phyloP scores from a whole-genome alignment of 768 basidiomycete species.

The Hygrocybe coccinea region DNA sequence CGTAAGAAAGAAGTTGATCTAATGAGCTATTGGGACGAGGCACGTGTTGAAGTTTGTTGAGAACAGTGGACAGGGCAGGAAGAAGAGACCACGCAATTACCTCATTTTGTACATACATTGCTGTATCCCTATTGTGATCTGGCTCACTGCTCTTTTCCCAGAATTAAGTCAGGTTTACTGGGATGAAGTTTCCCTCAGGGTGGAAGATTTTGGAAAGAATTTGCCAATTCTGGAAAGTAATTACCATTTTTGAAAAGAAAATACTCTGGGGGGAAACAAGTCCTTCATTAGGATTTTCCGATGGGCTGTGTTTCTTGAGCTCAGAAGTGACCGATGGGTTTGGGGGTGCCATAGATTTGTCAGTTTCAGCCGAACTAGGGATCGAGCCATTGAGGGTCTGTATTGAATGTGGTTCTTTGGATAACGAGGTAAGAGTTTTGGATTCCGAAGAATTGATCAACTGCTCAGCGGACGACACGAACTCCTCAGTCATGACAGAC shows the following conservation, averaged over 20 bases:
- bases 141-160: too few species aligned
- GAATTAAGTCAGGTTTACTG: too few species aligned
- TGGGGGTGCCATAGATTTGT: neutral
- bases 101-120: too few species aligned
- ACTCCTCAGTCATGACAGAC: neutral
- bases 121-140: too few species aligned
- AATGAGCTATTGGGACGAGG: neutral
- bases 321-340: neutral
- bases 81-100: too few species aligned
- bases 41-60: neutral
- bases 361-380: neutral
- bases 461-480: neutral
- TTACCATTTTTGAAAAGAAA: neutral
- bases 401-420: neutral
- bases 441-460: neutral
- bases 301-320: too few species aligned
- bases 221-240: neutral
- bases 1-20: neutral
- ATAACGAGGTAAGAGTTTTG: neutral
- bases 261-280: neutral
- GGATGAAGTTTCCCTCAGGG: too few species aligned
- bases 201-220: too few species aligned
- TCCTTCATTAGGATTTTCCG: too few species aligned
- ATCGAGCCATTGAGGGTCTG: neutral
- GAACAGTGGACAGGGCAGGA: neutral